phyloP scores from a whole-genome alignment of 306 rosid genomes.

The Citrullus colocynthis region DNA sequence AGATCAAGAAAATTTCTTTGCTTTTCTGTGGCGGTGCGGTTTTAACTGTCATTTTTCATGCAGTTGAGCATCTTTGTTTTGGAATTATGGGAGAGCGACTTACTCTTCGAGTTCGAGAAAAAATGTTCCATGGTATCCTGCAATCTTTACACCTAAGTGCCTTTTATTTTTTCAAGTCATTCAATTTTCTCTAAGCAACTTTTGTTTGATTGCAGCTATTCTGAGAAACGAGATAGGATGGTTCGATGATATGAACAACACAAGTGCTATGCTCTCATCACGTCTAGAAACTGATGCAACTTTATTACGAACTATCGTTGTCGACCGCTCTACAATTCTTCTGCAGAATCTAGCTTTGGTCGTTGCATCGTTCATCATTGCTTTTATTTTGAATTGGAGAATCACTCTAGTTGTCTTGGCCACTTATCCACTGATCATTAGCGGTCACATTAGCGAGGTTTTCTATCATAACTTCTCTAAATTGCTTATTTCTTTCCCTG shows the following conservation, averaged over 20 bases:
- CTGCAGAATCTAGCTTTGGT: constrained; percentile 76
- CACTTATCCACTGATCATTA: constrained; percentile 76
- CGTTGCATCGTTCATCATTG: constrained; percentile 65
- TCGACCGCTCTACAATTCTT: constrained; percentile 74
- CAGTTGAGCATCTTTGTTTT: constrained; percentile 66
- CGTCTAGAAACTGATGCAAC: constrained; percentile 82
- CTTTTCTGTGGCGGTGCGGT: constrained; percentile 67
- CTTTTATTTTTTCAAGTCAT: not conserved
- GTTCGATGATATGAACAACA: constrained; percentile 80
- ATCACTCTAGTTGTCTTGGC: constrained; percentile 82
- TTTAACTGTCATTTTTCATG: constrained; percentile 66
- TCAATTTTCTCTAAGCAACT: constrained; percentile 2
- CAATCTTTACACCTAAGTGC: not conserved
- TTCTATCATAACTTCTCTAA: constrained; percentile 9
- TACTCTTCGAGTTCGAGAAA: constrained; percentile 80
- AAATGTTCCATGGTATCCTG: constrained; percentile 65
- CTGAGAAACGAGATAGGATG: constrained; percentile 91
- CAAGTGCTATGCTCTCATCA: constrained; percentile 81
- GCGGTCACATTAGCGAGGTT: constrained; percentile 94
- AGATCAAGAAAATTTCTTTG: constrained; percentile 52
- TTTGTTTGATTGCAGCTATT: constrained; percentile 48
- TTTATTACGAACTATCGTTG: constrained; percentile 62
- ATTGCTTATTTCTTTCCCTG: not conserved
- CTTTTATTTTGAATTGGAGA: constrained; percentile 93
- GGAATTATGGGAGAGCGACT: constrained; percentile 97